Evolutionary conservation across 345 rosid species (phyloP).

Genomic region (Gossypium australe): DNA sequence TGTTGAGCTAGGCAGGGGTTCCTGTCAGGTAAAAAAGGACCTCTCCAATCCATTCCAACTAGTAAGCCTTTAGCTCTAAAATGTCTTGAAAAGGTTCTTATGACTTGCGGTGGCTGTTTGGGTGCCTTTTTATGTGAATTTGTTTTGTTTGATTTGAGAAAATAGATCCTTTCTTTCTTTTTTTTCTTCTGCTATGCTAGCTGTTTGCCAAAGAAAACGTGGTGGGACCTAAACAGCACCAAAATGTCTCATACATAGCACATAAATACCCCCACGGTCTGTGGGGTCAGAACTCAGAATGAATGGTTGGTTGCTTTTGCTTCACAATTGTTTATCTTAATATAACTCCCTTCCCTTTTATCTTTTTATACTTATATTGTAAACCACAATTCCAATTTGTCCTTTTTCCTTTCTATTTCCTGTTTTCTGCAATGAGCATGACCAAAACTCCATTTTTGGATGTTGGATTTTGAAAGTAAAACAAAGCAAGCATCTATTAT

Average conservation of each 20-base stretch:
- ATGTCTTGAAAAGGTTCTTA: slow-evolving; percentile 14
- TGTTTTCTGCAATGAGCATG: not conserved
- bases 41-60: slow-evolving; percentile 9
- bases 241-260: not conserved
- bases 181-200: slow-evolving; percentile 20
- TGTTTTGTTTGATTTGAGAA: slow-evolving; percentile 12
- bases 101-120: not conserved
- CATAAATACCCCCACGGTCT: not conserved
- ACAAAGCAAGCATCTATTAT: not conserved
- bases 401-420: not conserved
- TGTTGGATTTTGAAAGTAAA: slow-evolving; percentile 6
- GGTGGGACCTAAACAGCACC: slow-evolving; percentile 34
- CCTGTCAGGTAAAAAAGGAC: slow-evolving; percentile 18
- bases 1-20: not conserved
- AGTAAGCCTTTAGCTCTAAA: slow-evolving; percentile 9
- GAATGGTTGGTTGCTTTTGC: slow-evolving; percentile 18
- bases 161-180: slow-evolving; percentile 16
- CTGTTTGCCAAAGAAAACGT: slow-evolving; percentile 47
- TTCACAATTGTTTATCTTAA: not conserved
- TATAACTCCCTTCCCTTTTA: not conserved
- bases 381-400: too few species aligned
- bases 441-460: not conserved
- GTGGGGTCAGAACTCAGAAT: slow-evolving; percentile 27
- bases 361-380: not conserved
- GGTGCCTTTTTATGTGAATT: not conserved